Base-by-base conservation (phyloP, 495 filamentous ascomycete genomes). In the Pseudoneurospora amorphoporcata region DNA sequence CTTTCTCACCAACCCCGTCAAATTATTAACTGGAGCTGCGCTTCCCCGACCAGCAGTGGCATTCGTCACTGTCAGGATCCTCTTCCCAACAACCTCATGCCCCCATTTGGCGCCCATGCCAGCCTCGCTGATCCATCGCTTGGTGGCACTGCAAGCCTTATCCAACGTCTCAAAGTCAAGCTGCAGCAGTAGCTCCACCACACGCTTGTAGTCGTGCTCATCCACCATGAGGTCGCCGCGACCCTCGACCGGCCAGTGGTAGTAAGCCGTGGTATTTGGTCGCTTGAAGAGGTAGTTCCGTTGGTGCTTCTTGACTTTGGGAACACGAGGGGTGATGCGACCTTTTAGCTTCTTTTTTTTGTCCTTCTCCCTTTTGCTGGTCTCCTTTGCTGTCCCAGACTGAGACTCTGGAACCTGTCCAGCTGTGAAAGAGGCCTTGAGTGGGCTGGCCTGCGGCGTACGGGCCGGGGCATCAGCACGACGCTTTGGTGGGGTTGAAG, bases 91-190 rank as follows among this genome's bases (percentile, higher is more conserved):
- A 65, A 82, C 77, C 41, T 79, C 78, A 10, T 81, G 84, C 80
- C 89, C 77, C 90, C 85, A 78, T 86, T 81, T 77, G 43, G 80
- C 76, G 38, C 81, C 76, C 79, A 76, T 72, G 38, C 76, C 77
- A 35, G 81, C 77, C 77, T 86, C 79, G 68, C 88, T 87, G 29
- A 92, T 85, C 91, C 94, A 98, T 47, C 89, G 87, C 70, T 80
- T 83, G 10, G 93, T 94, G 77, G 92, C 93, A 32, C 84, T 82
- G 16, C 82, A 81, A 6, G 93, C 91, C n/a, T 91, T 86, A 3
- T 89, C 85, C 35, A 90, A 75, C 42, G 88, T 90, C 12, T 89
- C 89, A 81, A 98, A 98, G 79, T 98, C 93, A 16, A 94, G 87
- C 35, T 91, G 88, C n/a, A 97, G 86, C 2, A 99, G 84, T 41